phyloP scores from a whole-genome alignment of 2,329 filamentous ascomycete genomes.

The Xenosphaeropsis pyriputrescens region DNA sequence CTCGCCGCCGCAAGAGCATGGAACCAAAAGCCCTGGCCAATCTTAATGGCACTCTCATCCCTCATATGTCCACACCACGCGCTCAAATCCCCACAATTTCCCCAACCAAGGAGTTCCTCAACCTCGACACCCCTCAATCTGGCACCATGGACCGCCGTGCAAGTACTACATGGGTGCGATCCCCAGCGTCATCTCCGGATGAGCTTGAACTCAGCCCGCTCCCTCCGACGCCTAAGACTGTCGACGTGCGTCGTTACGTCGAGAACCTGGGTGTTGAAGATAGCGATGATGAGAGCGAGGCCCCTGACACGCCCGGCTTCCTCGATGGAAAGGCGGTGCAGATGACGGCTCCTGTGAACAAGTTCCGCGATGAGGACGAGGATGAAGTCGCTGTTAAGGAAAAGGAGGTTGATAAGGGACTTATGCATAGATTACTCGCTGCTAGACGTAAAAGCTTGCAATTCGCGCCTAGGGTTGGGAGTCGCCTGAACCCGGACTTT shows the following conservation, averaged over 20 bases:
- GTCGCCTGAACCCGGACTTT: constrained; percentile 33
- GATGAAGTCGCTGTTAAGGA: constrained; percentile 16
- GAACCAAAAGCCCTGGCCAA: constrained; percentile 59
- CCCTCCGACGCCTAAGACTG: constrained; percentile 16
- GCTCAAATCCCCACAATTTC: constrained; percentile 11
- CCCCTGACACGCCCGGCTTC: constrained; percentile 14
- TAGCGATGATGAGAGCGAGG: constrained; percentile 11
- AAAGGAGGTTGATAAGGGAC: constrained; percentile 32
- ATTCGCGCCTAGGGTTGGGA: constrained; percentile 61
- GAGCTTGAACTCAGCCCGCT: constrained; percentile 9
- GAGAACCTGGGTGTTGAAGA: constrained; percentile 7
- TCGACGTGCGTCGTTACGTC: constrained; percentile 13
- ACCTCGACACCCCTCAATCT: constrained; percentile 15
- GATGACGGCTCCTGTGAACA: constrained; percentile 15
- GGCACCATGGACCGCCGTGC: constrained; percentile 11
- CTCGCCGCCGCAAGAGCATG: constrained; percentile 67
- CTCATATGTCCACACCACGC: constrained; percentile 17
- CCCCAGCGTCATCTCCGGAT: constrained; percentile 8
- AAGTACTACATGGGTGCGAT: constrained; percentile 17
- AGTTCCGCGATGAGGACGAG: constrained; percentile 5
- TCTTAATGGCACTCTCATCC: constrained; percentile 47
- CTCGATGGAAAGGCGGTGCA: constrained; percentile 9
- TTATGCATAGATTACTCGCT: constrained; percentile 39
- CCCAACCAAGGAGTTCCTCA: constrained; percentile 16
- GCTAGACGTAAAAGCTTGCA: constrained; percentile 65